Evolutionary conservation across 1,284 basidiomycete species (phyloP).

Genomic region (Dichomitus squalens): DNA sequence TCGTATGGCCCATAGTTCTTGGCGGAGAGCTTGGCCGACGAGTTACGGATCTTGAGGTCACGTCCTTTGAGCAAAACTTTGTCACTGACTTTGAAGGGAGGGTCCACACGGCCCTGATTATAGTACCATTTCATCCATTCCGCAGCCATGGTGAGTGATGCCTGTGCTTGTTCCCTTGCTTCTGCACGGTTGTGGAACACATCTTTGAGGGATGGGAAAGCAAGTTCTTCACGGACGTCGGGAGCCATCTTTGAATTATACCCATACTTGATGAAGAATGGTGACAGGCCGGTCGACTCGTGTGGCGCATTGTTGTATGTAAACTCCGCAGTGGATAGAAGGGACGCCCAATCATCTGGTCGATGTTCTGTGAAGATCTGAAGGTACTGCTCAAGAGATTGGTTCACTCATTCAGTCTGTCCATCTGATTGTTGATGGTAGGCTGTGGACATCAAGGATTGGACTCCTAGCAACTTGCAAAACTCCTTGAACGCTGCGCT

Average conservation of each 20-base stretch:
- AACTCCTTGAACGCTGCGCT: slow-evolving; percentile 11
- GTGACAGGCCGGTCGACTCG: background rate
- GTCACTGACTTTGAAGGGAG: background rate
- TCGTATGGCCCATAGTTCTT: background rate
- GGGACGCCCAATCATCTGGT: slow-evolving; percentile 4
- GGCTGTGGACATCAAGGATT: slow-evolving; percentile 21
- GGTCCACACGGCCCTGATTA: background rate
- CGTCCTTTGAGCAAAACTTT: background rate
- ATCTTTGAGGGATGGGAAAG: too few relatives aligned
- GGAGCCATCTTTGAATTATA: background rate
- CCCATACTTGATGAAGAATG: background rate
- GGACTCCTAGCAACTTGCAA: slow-evolving; percentile 8
- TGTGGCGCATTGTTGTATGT: background rate
- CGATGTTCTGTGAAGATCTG: slow-evolving; percentile 12
- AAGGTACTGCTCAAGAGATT: slow-evolving; percentile 29
- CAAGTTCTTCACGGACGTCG: too few relatives aligned
- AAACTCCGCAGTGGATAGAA: background rate
- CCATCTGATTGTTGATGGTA: slow-evolving; percentile 36
- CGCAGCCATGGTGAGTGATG: background rate
- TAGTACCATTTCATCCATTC: background rate
- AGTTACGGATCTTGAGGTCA: background rate
- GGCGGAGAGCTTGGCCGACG: background rate
- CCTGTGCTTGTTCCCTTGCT: background rate
- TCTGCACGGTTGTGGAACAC: background rate
- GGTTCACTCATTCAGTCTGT: slow-evolving; percentile 35